Base-by-base conservation (phyloP, 1,139 yeast species). In the Oligophagozyma castellii region DNA sequence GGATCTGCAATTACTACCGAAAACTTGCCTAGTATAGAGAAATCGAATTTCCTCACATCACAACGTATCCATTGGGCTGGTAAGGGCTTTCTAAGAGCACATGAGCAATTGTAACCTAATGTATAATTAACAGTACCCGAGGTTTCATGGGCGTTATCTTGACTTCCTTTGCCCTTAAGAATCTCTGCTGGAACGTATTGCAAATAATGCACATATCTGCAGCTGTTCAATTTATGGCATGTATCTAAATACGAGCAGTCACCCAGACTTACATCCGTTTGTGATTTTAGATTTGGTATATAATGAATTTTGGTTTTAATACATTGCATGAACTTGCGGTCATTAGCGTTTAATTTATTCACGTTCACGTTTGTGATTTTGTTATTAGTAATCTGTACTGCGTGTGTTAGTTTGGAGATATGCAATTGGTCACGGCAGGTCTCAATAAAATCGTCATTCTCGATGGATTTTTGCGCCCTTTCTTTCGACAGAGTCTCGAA, bases 161-260 rank as follows among this genome's bases (percentile, higher is more conserved):
- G 20, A n/a, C n/a, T n/a, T n/a, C n/a, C n/a, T 14, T 35, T 21
- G 35, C 36, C 19, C 27, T 31, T 26, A 27, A 38, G 21, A 33
- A 34, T 16, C 35, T 42, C 33, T n/a, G n/a, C n/a, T 2, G 84
- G 86, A 40, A 59, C 48, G 41, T 74, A 61, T 27, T 75, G 77
- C 36, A 66, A 62, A 51, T 84, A 86, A 54, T 86, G 96, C 25
- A 81, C 63, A 49, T 79, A 86, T 18, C 93, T 63, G 53, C 95
- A 86, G 4, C 72, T 61, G 38, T 70, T 73, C 53, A 79, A 68
- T 52, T 84, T 83, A 55, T 81, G 94, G 46, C 96, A 86, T 1
- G 95, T 84, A 49, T 86, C 95, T 37, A 86, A 62, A 46, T 86
- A 86, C 4, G 95, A 84, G 46, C 96, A 86, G 51, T 86, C 95